Conservation (phyloP, 805 yeast genomes). For the Pichia sporocuriosa region DNA sequence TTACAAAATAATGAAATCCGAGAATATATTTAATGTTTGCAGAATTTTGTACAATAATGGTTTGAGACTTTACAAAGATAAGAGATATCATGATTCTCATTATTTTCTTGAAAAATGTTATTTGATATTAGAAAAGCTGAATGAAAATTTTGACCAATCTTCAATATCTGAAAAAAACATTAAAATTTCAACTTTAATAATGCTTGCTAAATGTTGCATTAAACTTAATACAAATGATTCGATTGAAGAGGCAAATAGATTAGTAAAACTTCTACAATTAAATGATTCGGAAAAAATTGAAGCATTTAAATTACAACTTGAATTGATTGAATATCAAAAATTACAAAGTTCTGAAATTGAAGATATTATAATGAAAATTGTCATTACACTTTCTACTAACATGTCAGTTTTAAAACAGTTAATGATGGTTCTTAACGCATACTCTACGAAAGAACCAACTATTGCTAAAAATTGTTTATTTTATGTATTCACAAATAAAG, state of each 20-base stretch:
- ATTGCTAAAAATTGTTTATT: slow-evolving; percentile 30
- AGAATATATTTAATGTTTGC: slow-evolving; percentile 24
- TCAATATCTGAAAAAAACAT: slow-evolving; percentile 17
- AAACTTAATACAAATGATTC: slow-evolving; percentile 17
- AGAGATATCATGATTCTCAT: slow-evolving; percentile 9
- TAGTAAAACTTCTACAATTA: slow-evolving; percentile 22
- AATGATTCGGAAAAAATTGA: slow-evolving; percentile 27
- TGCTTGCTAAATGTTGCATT: slow-evolving; percentile 26
- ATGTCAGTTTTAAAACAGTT: slow-evolving; percentile 14
- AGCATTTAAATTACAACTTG: slow-evolving; percentile 26
- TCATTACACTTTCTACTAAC: slow-evolving; percentile 25
- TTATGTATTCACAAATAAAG: slow-evolving; percentile 29
- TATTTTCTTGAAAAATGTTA: slow-evolving; percentile 15
- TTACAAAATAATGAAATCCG: slow-evolving; percentile 12
- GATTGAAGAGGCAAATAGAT: slow-evolving; percentile 16
- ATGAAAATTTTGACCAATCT: not conserved
- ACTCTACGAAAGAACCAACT: slow-evolving; percentile 19
- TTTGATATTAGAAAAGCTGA: slow-evolving; percentile 16
- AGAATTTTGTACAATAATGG: slow-evolving; percentile 31
- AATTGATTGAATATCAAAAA: slow-evolving; percentile 15
- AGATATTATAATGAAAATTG: slow-evolving; percentile 32
- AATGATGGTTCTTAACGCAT: slow-evolving; percentile 11
- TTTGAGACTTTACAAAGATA: slow-evolving; percentile 10
- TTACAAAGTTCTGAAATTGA: slow-evolving; percentile 17
- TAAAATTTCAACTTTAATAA: slow-evolving; percentile 19